Percentiles rank a stretch among this genome's conserved stretches.
Evolutionary conservation across 2,329 filamentous ascomycete species (phyloP).

Genomic region (Mariannaea elegans): DNA sequence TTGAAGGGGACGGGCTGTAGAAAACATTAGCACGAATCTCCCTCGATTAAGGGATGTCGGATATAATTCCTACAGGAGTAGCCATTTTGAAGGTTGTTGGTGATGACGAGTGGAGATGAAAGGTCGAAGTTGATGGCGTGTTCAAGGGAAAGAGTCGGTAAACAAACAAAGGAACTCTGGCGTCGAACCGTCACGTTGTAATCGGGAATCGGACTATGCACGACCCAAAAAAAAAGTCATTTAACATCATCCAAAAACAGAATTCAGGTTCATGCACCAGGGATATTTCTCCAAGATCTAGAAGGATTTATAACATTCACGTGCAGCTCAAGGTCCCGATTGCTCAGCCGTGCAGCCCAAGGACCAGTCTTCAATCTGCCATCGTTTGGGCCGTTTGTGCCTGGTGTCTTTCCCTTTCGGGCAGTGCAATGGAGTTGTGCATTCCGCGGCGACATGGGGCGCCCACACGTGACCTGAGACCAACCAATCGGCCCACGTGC

Average conservation of each 20-base stretch:
- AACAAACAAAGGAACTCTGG: constrained; percentile 42
- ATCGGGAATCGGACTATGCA: constrained; percentile 32
- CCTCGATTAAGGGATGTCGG: background rate
- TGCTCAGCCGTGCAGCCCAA: constrained; percentile 15
- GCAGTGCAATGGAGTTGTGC: constrained; percentile 17
- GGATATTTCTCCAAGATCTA: background rate
- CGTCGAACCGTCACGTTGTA: constrained; percentile 37
- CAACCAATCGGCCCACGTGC: constrained; percentile 46
- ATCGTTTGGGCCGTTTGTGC: constrained; percentile 30
- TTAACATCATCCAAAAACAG: constrained; percentile 24
- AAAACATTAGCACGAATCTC: constrained; percentile 31
- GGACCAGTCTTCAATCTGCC: constrained; percentile 15
- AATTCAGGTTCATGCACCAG: constrained; percentile 21
- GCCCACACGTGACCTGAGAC: constrained; percentile 40
- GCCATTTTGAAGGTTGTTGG: constrained; percentile 45
- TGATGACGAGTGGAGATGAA: constrained; percentile 32
- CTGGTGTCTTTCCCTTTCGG: constrained; percentile 42
- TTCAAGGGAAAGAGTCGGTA: constrained; percentile 39
- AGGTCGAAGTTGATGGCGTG: constrained; percentile 36
- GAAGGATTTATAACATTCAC: constrained; percentile 21
- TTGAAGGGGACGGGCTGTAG: constrained; percentile 77
- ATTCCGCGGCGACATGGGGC: constrained; percentile 31
- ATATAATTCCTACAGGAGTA: constrained; percentile 45
- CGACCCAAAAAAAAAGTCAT: constrained; percentile 26
- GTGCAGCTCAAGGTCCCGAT: constrained; percentile 21